These are phyloP conservation scores for Aphanomyces euteiches DNA, from an alignment of 352 stramenopile genomes.

Conservation along the genomic window DNA sequence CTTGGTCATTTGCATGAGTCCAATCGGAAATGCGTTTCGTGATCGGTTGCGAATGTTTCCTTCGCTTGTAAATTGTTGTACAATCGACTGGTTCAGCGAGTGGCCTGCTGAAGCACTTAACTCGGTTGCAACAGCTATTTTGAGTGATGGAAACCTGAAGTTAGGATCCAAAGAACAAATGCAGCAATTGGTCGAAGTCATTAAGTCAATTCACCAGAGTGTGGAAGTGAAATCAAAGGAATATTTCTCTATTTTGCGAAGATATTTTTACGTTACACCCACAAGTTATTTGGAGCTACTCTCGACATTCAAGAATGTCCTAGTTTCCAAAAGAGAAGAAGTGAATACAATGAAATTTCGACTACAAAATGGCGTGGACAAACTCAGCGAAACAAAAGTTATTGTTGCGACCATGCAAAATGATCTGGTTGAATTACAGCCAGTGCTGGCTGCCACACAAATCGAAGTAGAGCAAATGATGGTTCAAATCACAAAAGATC, in stretches of 20 bases:
- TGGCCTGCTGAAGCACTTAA: conserved; percentile 83
- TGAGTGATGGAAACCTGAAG: conserved; percentile 71
- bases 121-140: conserved; percentile 78
- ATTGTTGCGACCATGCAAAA: conserved; percentile 82
- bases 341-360: conserved; percentile 83
- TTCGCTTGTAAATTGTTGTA: conserved; percentile 84
- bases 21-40: conserved; percentile 70
- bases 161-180: conserved; percentile 46
- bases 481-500: conserved; percentile 86
- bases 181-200: conserved; percentile 65
- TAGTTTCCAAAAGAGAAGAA: conserved; percentile 87
- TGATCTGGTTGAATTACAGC: conserved; percentile 77
- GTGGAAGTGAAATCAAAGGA: conserved; percentile 81
- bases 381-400: conserved; percentile 73
- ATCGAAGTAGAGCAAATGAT: conserved; percentile 88
- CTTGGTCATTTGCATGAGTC: conserved; percentile 87
- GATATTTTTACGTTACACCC: conserved; percentile 92
- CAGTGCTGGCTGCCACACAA: conserved; percentile 68
- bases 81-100: conserved; percentile 87
- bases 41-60: conserved; percentile 84
- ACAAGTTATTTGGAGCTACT: conserved; percentile 91
- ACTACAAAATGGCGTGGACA: conserved; percentile 84
- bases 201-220: conserved; percentile 88
- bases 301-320: conserved; percentile 87
- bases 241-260: conserved; percentile 79